These are phyloP conservation scores for Narthecium ossifragum DNA, from an alignment of 106 monocot species.

Conservation along the genomic window DNA sequence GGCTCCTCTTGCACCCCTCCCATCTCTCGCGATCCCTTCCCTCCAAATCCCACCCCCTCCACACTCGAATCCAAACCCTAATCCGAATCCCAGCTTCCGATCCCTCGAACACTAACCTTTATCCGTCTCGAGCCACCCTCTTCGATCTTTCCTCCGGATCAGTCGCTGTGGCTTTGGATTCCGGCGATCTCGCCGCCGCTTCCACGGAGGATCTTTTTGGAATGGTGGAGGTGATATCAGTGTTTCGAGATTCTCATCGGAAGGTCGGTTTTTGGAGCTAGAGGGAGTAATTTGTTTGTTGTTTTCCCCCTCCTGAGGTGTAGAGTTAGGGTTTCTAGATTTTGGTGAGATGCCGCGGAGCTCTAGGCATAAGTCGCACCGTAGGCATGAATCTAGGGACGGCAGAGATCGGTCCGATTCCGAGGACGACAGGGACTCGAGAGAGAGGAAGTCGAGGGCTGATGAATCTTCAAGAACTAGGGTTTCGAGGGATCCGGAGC, in stretches of 20 bases:
- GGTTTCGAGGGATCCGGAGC: slow-evolving; percentile 53
- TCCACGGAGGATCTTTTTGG: no score
- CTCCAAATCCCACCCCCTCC: no score
- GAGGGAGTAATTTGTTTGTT: not conserved
- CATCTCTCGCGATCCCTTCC: no score
- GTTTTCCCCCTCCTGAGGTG: not conserved
- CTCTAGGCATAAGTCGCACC: slow-evolving; percentile 53
- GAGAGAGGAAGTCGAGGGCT: slow-evolving; percentile 17
- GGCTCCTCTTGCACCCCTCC: no score
- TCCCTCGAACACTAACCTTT: no score
- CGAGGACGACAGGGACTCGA: slow-evolving; percentile 27
- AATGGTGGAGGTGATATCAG: not conserved
- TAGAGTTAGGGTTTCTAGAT: slow-evolving; percentile 34
- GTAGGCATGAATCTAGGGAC: slow-evolving; percentile 28
- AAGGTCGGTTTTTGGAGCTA: not conserved
- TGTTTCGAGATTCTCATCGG: no score
- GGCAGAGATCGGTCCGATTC: slow-evolving; percentile 37
- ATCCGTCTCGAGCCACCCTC: no score
- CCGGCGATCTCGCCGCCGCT: no score
- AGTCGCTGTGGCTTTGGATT: no score
- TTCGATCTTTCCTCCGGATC: no score
- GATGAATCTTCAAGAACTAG: slow-evolving; percentile 21
- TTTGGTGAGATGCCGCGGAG: slow-evolving; percentile 45
- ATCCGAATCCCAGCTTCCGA: no score
- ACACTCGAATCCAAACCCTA: no score